Evolutionary conservation across 345 rosid genomes (phyloP).

Genomic region (Litchi chinensis): DNA sequence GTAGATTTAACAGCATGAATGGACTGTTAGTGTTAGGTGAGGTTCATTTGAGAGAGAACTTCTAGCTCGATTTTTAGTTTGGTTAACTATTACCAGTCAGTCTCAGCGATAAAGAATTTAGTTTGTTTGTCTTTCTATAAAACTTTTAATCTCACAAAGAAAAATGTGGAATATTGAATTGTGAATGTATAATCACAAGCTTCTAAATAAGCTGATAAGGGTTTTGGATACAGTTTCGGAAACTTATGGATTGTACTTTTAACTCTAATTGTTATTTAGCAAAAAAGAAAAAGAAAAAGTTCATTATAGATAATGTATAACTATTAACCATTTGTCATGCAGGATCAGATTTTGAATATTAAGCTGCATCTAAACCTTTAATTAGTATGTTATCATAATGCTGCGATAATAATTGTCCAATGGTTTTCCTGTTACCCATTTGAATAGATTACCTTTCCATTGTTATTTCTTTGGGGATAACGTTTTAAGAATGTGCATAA

Average conservation of each 20-base stretch:
- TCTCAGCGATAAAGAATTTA: no score
- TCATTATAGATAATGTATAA: not conserved
- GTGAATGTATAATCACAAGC: not conserved
- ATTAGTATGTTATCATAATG: not conserved
- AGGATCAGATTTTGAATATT: not conserved
- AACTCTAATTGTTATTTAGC: not conserved
- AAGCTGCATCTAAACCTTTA: not conserved
- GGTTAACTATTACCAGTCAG: not conserved
- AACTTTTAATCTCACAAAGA: not conserved
- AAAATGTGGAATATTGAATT: not conserved
- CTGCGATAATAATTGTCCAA: not conserved
- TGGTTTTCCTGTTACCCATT: not conserved
- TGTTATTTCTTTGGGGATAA: not conserved
- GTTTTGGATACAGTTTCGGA: not conserved
- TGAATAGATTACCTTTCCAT: not conserved
- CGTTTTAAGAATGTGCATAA: not conserved
- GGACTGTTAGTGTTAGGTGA: not conserved
- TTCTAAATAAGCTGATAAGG: not conserved
- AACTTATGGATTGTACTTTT: not conserved
- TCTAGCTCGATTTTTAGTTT: not conserved
- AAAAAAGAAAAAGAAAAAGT: not conserved
- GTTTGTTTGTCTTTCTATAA: no score
- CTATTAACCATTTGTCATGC: not conserved
- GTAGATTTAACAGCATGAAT: slow-evolving; percentile 1
- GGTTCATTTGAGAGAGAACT: not conserved